Base-by-base conservation (phyloP, 345 rosid genomes). In the Pistacia vera region DNA sequence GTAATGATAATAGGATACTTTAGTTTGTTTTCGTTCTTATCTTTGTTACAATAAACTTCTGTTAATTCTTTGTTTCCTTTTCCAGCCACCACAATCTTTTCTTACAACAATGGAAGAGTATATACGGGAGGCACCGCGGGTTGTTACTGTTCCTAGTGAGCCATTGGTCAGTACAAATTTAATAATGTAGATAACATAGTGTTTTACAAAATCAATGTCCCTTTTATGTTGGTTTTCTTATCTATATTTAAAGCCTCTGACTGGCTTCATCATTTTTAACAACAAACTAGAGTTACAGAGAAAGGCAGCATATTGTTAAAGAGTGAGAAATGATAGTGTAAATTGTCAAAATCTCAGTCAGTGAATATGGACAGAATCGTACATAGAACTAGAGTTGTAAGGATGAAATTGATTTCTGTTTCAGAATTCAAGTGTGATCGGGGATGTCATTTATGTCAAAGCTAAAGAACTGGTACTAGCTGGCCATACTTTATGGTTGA, bases 81-180 rank as follows among this genome's bases (percentile, higher is more conserved):
- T 85, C 35, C 80, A 97, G 99, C 99, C 98, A 28, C 99, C 99
- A 49, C 98, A 92, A 82, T 92, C 97, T 46, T 96, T 96, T 77
- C 92, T 96, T 77, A 82, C 79, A 16, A 93, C 98, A 77, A 96
- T 96, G 99, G 98, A 94, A 84, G 99, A 96, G 87, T 96, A 96
- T 78, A 92, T 96, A 77, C 87, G 76, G 84, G 99, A 96, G 86
- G 99, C 99, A 56, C 99, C 99, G 0, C 90, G 98, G 33, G 81
- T 84, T 69, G 94, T 96, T 22, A 75, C 89, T 78, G 97, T 85
- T 81, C 93, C 98, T 78, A 82, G 61, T 63, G 92, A 88, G 78
- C 93, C 94, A 72, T 68, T 94, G 97, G 98, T 94, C 66, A 62
- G 91, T 87, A 68, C 51, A 33, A 56, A 48, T 30, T 80, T 44